Percentiles rank a stretch among this genome's conserved stretches.
Conservation (phyloP, 73 alveolate species). For the Breviolum minutum region DNA sequence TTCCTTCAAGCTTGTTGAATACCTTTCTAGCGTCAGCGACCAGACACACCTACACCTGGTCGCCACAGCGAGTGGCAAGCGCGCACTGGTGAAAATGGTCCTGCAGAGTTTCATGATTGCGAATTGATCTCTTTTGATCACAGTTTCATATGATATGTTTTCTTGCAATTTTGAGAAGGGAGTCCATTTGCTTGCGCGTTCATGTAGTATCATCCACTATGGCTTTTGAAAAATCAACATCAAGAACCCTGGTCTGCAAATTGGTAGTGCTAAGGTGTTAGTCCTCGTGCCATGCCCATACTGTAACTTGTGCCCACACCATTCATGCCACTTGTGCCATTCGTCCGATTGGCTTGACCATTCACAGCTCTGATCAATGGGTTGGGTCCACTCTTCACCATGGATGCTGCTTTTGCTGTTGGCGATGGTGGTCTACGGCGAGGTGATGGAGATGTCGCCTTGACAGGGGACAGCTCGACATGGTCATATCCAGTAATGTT, state of each 20-base stretch:
- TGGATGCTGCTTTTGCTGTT: background rate
- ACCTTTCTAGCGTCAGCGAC: background rate
- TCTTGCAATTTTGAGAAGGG: too few relatives aligned
- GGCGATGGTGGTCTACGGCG: constrained; percentile 26
- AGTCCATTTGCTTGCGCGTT: too few relatives aligned
- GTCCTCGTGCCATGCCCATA: constrained; percentile 49
- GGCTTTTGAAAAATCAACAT: too few relatives aligned
- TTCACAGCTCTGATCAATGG: background rate
- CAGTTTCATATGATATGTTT: background rate
- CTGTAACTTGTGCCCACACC: background rate
- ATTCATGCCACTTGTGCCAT: background rate
- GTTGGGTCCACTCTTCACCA: background rate
- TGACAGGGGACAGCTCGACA: background rate
- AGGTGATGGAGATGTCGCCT: constrained; percentile 10
- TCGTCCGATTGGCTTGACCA: background rate
- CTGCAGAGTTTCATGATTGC: background rate
- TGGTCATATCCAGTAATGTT: background rate
- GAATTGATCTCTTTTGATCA: background rate
- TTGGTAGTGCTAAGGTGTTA: too few relatives aligned
- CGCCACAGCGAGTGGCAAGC: constrained; percentile 77
- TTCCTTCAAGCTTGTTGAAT: background rate
- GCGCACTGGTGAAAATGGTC: constrained; percentile 75
- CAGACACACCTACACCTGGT: constrained; percentile 25
- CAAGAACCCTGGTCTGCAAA: too few relatives aligned
- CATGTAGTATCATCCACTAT: too few relatives aligned